Evolutionary conservation across 768 basidiomycete genomes (phyloP), one percentile per base, ranked within the genome.

Genomic region (Boletus coccyginus): DNA sequence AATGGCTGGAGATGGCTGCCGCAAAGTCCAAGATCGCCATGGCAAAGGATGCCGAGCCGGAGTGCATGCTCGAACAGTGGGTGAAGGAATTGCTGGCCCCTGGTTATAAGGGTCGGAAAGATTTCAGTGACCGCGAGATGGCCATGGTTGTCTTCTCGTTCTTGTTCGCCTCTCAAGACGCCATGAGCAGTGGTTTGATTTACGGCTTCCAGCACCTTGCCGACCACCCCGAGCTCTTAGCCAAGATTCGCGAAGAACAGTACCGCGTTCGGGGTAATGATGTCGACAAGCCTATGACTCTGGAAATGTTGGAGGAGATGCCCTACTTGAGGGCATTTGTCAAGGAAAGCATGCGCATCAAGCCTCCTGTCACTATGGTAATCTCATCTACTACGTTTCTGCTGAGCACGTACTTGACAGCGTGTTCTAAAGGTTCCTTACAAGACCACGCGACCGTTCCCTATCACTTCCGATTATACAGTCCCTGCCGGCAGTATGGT

Each of bases 321-420:
- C 81, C 88, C 19, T 99, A 98, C 70, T 80, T 97, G 39, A 84
- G 85, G 64, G 96, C 97, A 3, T 85, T 93, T 57, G 89, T 98
- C 59, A 96, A 94, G 75, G 97, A 98, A 77, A 91, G 90, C 62
- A 77, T 98, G 70, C 84, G 97, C 35, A 75, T 93, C 51, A 88
- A 89, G 71, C 96, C 97, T 40, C 95, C 97, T 5, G 97, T 98
- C 32, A 90, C 92, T 32, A 98, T 98, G 96, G 96, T 94, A 57
- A 40, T 44, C 17, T 24, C 4, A 62, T 66, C 13, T 6, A 27
- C 24, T 53, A 8, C 36, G 14, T 47, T 46, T 51, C 14, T 31
- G n/a, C 10, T n/a, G 39, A 48, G 10, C 33, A 16, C 29, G 11
- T 53, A 31, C 10, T 38, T 63, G 54, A 70, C 33, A 47, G 38